phyloP scores from a whole-genome alignment of 352 stramenopile genomes.

The Nothophytophthora sp. region DNA sequence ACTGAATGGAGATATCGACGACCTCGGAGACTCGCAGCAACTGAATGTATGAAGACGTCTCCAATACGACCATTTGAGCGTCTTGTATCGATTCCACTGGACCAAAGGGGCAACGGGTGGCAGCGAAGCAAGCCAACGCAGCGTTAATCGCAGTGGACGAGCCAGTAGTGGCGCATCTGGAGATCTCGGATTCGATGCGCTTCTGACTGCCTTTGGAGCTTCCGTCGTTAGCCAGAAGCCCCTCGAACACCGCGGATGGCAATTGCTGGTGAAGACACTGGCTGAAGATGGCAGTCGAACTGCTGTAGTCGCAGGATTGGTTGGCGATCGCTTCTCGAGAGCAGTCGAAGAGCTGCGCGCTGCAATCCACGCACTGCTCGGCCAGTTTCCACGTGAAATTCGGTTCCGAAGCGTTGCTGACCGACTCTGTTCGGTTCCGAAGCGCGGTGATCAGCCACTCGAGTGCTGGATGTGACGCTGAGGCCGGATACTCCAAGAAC shows the following conservation, averaged over 20 bases:
- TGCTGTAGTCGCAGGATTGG: conserved; percentile 10
- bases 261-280: conserved; percentile 10
- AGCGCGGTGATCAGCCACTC: conserved; percentile 7
- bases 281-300: conserved; percentile 3
- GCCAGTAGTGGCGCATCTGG: neutral
- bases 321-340: neutral
- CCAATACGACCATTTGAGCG: conserved; percentile 7
- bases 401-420: too few relatives aligned
- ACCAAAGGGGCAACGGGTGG: conserved; percentile 16
- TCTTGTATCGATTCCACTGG: conserved; percentile 5
- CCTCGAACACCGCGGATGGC: neutral
- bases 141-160: neutral
- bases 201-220: neutral
- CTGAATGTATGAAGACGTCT: conserved; percentile 17
- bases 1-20: conserved; percentile 4
- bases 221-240: neutral
- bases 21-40: conserved; percentile 7
- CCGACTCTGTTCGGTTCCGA: conserved; percentile 1
- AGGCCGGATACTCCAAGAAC: conserved; percentile 4
- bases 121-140: conserved; percentile 12
- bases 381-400: conserved; percentile 4
- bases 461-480: conserved; percentile 3
- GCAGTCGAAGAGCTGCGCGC: conserved; percentile 7
- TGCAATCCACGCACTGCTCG: conserved; percentile 13
- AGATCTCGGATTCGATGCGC: conserved; percentile 4